Percentiles rank a stretch among this genome's conserved stretches.
Conservation (phyloP, 1,139 yeast species). For the Pneumocystis murina region DNA sequence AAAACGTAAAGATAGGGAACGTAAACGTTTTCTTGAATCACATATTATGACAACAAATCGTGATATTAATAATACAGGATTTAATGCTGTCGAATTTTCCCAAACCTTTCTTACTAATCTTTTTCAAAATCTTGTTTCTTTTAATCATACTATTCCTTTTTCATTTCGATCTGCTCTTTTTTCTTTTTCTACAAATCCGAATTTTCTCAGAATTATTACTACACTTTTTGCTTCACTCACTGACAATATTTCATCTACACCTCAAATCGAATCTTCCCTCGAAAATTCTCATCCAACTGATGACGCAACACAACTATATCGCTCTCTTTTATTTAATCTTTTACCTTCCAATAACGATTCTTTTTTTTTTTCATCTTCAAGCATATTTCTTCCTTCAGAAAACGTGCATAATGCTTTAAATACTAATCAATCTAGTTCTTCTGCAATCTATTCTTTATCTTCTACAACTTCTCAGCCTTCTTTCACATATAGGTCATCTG, state of each 20-base stretch:
- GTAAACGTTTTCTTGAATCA: not conserved
- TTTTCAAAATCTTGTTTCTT: not conserved
- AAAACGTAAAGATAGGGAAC: conserved; percentile 29
- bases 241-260: not conserved
- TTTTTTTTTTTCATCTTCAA: not conserved
- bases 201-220: not conserved
- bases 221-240: not conserved
- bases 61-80: not conserved
- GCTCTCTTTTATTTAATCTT: not conserved
- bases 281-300: not conserved
- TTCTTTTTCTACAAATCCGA: not conserved
- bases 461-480: not conserved
- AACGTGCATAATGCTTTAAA: not conserved
- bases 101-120: not conserved
- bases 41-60: not conserved
- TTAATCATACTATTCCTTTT: not conserved
- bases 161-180: not conserved
- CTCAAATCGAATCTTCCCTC: not conserved
- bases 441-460: not conserved
- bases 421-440: not conserved
- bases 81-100: not conserved
- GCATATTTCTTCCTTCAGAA: not conserved
- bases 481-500: not conserved
- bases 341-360: not conserved
- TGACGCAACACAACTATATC: not conserved